Conservation (phyloP, 2,329 filamentous ascomycete species). For the Cladophialophora psammophila region DNA sequence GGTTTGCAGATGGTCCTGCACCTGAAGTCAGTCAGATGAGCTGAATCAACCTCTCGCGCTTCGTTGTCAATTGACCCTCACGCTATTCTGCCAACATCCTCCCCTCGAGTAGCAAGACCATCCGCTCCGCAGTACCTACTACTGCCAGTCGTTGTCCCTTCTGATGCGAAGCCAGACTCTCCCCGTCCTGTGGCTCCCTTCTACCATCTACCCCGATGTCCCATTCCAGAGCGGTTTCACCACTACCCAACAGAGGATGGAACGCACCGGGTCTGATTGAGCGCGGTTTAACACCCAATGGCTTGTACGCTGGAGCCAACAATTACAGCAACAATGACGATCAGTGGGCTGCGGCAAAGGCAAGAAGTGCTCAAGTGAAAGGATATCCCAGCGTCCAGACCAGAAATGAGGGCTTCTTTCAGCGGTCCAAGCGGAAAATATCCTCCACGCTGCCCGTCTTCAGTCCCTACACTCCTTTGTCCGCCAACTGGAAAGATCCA, state of each 20-base stretch:
- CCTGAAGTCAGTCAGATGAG: conserved; percentile 5
- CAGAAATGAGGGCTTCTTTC: conserved; percentile 86
- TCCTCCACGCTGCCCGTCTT: conserved; percentile 81
- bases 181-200: conserved; percentile 8
- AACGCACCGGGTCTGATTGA: conserved; percentile 80
- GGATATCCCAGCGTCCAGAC: conserved; percentile 81
- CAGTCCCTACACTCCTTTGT: conserved; percentile 45
- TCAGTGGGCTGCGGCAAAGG: conserved; percentile 84
- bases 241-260: conserved; percentile 85
- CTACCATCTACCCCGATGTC: conserved; percentile 70
- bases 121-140: conserved; percentile 14
- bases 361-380: conserved; percentile 74
- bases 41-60: conserved; percentile 1
- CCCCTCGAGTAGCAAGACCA: neutral
- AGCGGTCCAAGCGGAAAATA: conserved; percentile 79
- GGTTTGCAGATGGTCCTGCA: conserved; percentile 10
- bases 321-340: conserved; percentile 60
- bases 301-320: conserved; percentile 58
- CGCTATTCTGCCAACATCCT: neutral
- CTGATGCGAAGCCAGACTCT: conserved; percentile 11
- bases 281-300: conserved; percentile 71
- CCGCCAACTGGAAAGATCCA: conserved; percentile 71
- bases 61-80: neutral
- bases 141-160: conserved; percentile 9
- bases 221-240: conserved; percentile 85